Conservation (phyloP, 2,329 filamentous ascomycete species). For the Didymella pomorum region DNA sequence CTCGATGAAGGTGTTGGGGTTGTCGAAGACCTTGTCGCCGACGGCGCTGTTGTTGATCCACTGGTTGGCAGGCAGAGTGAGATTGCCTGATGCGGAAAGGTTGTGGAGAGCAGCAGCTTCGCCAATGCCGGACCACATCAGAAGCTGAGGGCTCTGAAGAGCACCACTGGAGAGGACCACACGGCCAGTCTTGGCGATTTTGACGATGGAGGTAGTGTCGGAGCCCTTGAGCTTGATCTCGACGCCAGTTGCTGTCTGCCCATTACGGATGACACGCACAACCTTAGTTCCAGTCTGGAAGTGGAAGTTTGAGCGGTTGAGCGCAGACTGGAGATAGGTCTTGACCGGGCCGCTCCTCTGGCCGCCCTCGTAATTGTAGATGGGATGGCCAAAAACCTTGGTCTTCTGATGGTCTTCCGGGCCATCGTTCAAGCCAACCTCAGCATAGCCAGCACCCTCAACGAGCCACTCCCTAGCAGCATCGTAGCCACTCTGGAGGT, state of each 20-base stretch:
- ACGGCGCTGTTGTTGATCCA: constrained; percentile 62
- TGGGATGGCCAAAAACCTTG: constrained; percentile 59
- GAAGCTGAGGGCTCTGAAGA: constrained; percentile 48
- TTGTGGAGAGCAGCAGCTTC: constrained; percentile 31
- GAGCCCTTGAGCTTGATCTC: constrained; percentile 48
- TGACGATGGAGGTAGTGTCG: constrained; percentile 41
- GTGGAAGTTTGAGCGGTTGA: constrained; percentile 41
- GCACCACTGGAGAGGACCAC: constrained; percentile 45
- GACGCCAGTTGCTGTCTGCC: constrained; percentile 55
- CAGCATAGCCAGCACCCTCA: constrained; percentile 56
- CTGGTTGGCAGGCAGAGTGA: constrained; percentile 45
- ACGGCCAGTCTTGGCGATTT: constrained; percentile 37
- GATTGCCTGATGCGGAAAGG: constrained; percentile 49
- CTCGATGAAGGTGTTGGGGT: constrained; percentile 64
- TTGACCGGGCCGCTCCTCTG: constrained; percentile 60
- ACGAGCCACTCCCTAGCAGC: constrained; percentile 62
- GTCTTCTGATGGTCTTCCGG: constrained; percentile 55
- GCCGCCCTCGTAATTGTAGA: constrained; percentile 59
- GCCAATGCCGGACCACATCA: constrained; percentile 53
- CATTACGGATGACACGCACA: constrained; percentile 54
- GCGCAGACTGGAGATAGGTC: constrained; percentile 62
- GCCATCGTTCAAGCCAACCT: constrained; percentile 58
- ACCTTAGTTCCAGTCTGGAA: constrained; percentile 57
- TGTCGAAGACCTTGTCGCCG: constrained; percentile 63
- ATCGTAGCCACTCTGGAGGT: constrained; percentile 59